These are phyloP conservation scores for Podila clonocystis DNA, from an alignment of 192 early-diverging fungal species.

Conservation along the genomic window DNA sequence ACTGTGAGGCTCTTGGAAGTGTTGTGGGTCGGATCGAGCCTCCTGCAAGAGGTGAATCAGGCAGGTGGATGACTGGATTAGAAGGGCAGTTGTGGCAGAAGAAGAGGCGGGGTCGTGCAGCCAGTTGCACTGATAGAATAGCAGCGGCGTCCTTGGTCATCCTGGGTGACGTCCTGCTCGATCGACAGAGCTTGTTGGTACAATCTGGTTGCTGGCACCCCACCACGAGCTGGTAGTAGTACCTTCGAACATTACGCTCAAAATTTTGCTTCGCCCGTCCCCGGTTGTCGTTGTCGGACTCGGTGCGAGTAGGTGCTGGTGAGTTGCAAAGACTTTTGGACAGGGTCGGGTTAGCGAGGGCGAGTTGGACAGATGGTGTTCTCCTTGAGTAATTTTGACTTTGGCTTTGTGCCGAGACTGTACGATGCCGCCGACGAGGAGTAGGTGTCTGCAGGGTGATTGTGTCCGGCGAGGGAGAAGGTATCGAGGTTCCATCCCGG, in stretches of 20 bases:
- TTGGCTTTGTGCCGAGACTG: constrained; percentile 15
- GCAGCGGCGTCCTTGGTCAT: constrained; percentile 49
- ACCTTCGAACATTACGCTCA: constrained; percentile 37
- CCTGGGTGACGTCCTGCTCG: constrained; percentile 23
- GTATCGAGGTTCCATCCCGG: not conserved
- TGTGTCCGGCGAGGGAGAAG: not conserved
- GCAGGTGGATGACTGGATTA: constrained; percentile 15
- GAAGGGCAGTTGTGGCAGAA: constrained; percentile 29
- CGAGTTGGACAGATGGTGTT: constrained; percentile 38
- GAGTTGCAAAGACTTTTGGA: constrained; percentile 41
- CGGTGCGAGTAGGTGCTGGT: constrained; percentile 21
- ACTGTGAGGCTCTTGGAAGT: not conserved
- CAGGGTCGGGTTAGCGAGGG: constrained; percentile 39
- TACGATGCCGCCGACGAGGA: constrained; percentile 21
- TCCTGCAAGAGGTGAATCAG: constrained; percentile 23
- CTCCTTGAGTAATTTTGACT: not conserved
- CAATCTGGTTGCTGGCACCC: constrained; percentile 25
- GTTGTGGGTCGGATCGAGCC: not conserved
- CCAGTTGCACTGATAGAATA: constrained; percentile 39
- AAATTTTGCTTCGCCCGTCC: constrained; percentile 26
- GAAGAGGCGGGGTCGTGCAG: constrained; percentile 35
- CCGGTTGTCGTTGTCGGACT: constrained; percentile 14
- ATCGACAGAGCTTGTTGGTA: constrained; percentile 32
- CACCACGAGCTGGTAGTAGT: constrained; percentile 43
- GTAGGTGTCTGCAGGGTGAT: constrained; percentile 3